Evolutionary conservation across 2,329 filamentous ascomycete genomes (phyloP).

Genomic region (Paraphoma chrysanthemicola): DNA sequence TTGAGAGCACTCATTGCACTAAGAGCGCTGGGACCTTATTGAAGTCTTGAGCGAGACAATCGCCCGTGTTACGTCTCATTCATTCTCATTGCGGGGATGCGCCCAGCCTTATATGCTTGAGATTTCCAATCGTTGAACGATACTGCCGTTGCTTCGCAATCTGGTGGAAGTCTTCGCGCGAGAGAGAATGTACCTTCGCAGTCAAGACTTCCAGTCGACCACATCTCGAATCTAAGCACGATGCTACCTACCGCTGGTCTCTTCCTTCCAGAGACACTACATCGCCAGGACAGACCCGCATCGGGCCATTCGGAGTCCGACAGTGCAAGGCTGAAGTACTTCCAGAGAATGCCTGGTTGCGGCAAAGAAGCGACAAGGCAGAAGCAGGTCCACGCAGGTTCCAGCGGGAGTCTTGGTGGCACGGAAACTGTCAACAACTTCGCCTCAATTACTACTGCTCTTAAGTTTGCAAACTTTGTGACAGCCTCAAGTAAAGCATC

Average conservation of each 20-base stretch:
- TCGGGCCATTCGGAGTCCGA: conserved; percentile 7
- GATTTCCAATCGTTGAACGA: background rate
- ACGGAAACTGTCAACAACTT: conserved; percentile 15
- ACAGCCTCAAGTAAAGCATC: conserved; percentile 29
- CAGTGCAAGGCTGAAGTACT: conserved; percentile 12
- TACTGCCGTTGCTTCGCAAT: background rate
- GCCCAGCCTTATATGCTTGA: background rate
- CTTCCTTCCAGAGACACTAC: conserved; percentile 27
- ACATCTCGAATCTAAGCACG: conserved; percentile 1
- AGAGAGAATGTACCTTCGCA: too few relatives aligned
- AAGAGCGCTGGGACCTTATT: too few relatives aligned
- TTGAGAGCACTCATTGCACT: too few relatives aligned
- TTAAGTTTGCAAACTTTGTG: conserved; percentile 37
- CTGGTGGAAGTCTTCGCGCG: background rate
- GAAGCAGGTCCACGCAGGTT: conserved; percentile 14
- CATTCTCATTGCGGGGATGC: too few relatives aligned
- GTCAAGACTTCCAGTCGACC: background rate
- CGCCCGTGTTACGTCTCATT: too few relatives aligned
- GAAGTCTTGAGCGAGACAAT: too few relatives aligned
- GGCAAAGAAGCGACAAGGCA: conserved; percentile 7
- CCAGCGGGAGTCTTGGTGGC: conserved; percentile 3
- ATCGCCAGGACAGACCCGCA: conserved; percentile 6
- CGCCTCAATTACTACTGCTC: conserved; percentile 31
- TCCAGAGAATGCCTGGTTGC: conserved; percentile 17
- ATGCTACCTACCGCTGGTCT: conserved; percentile 23